phyloP scores from a whole-genome alignment of 2,329 filamentous ascomycete genomes.

The Aspergillus alliaceus region DNA sequence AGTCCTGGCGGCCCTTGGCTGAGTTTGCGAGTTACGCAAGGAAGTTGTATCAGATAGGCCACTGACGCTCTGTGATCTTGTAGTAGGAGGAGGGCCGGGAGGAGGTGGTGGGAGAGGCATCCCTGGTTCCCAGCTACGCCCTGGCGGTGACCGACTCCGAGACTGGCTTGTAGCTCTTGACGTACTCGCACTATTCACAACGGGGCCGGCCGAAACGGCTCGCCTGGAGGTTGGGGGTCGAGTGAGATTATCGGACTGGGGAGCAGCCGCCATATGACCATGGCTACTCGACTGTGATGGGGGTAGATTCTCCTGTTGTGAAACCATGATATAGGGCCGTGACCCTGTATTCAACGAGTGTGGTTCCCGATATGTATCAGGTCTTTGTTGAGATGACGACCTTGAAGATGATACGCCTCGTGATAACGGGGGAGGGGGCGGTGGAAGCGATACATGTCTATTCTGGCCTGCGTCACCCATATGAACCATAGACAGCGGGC shows the following conservation, averaged over 20 bases:
- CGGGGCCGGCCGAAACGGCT: slow-evolving; percentile 47
- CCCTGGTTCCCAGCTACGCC: slow-evolving; percentile 42
- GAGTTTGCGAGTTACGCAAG: slow-evolving; percentile 25
- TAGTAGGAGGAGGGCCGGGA: slow-evolving; percentile 45
- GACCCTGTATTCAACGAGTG: slow-evolving; percentile 17
- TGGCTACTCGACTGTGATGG: slow-evolving; percentile 17
- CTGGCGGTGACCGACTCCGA: slow-evolving; percentile 33
- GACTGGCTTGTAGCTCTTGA: slow-evolving; percentile 35
- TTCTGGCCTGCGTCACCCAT: slow-evolving; percentile 24
- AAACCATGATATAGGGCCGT: slow-evolving; percentile 20
- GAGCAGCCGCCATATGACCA: slow-evolving; percentile 10
- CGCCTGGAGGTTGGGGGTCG: slow-evolving; percentile 43
- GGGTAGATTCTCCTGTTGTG: slow-evolving; percentile 23
- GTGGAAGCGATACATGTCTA: slow-evolving; percentile 33
- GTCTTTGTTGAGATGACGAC: slow-evolving; percentile 34
- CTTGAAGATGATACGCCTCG: slow-evolving; percentile 29
- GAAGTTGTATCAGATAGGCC: slow-evolving; percentile 33
- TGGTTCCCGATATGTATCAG: slow-evolving; percentile 26
- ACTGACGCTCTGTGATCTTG: slow-evolving; percentile 42
- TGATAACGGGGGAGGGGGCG: slow-evolving; percentile 39
- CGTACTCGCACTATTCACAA: slow-evolving; percentile 34
- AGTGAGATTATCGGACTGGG: slow-evolving; percentile 23
- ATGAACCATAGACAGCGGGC: slow-evolving; percentile 35
- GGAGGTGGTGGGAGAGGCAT: slow-evolving; percentile 51
- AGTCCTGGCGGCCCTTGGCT: slow-evolving; percentile 21